These are phyloP conservation scores for Populus ilicifolia DNA, from an alignment of 345 rosid species.

Conservation along the genomic window DNA sequence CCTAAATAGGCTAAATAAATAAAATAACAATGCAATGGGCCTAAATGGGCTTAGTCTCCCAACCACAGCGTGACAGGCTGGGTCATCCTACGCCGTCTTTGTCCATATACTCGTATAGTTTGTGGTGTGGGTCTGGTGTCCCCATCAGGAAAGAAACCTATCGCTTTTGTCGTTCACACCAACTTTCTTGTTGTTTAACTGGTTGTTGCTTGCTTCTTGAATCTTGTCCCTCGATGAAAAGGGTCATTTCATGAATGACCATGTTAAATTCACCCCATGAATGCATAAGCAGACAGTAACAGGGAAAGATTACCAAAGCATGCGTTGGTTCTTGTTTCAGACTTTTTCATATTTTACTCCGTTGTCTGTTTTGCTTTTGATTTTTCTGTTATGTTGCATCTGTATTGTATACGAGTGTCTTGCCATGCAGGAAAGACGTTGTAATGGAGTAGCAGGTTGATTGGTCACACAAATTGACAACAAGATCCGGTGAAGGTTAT, in stretches of 20 bases:
- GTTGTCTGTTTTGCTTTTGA: not conserved
- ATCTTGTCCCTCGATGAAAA: not conserved
- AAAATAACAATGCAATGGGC: too few relatives aligned
- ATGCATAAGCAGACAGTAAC: not conserved
- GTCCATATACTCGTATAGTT: too few relatives aligned
- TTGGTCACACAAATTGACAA: slow-evolving; percentile 10
- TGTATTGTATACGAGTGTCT: not conserved
- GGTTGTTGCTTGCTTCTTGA: not conserved
- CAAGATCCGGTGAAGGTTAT: not conserved
- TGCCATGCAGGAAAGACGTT: not conserved
- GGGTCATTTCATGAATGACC: too few relatives aligned
- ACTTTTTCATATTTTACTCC: not conserved
- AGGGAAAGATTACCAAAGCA: not conserved
- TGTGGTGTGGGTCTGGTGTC: too few relatives aligned
- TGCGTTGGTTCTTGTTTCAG: not conserved
- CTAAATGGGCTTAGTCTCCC: too few relatives aligned
- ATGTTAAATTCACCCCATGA: not conserved
- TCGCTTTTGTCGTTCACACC: too few relatives aligned
- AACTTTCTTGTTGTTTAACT: too few relatives aligned
- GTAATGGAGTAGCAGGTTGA: slow-evolving; percentile 12
- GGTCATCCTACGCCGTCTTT: too few relatives aligned
- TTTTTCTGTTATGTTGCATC: too few relatives aligned
- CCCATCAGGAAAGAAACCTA: not conserved
- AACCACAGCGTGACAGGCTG: too few relatives aligned
- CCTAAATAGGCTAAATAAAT: too few relatives aligned